Evolutionary conservation across 2,329 filamentous ascomycete genomes (phyloP), one percentile per base, ranked within the genome.

Genomic region (Trichophyton schoenleinii): DNA sequence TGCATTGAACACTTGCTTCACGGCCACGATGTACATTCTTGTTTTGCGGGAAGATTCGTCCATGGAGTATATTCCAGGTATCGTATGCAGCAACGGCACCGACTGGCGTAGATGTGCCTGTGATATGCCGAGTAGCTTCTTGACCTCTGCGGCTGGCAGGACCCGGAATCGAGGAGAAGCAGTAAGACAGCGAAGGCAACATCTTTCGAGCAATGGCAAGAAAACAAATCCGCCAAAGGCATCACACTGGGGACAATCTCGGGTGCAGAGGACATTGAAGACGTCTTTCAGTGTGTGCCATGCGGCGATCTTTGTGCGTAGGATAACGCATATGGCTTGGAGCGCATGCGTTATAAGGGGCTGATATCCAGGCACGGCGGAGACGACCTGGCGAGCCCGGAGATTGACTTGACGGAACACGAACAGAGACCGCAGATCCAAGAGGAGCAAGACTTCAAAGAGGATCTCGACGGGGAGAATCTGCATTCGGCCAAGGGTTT

Each of bases 201-300:
- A 57, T 38, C 59, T 42, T n/a, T 31, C 42, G 48, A 58, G 58
- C 11, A 41, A 42, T n/a, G 42, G 60, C 13, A 61, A 53, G 20
- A 59, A 58, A 49, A 61, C 25, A 61, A 61, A 61, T 9, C 60
- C 55, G 20, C 38, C 60, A 61, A 61, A 61, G n/a, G n/a, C 46
- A 15, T 49, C 53, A 42, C 60, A 61, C 6, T 13, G 6, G 15
- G 41, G 41, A 44, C 60, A 61, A 41, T 59, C 55, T 46, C 46
- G 53, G 13, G 60, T 61, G 44, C 60, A 38, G 31, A 61, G 46
- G 20, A 59, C 55, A 6, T 38, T 46, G 38, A 20, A 44, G 18
- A 61, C 18, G n/a, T 58, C 60, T 31, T 36, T 36, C n/a, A 61
- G n/a, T 4, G 60, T 61, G 42, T 46, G 58, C 53, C 55, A 61